A percentile compares a stretch with the other conserved stretches of the same genome.
Evolutionary conservation across 73 alveolate genomes (phyloP).

Genomic region (Tetrahymena thermophila): DNA sequence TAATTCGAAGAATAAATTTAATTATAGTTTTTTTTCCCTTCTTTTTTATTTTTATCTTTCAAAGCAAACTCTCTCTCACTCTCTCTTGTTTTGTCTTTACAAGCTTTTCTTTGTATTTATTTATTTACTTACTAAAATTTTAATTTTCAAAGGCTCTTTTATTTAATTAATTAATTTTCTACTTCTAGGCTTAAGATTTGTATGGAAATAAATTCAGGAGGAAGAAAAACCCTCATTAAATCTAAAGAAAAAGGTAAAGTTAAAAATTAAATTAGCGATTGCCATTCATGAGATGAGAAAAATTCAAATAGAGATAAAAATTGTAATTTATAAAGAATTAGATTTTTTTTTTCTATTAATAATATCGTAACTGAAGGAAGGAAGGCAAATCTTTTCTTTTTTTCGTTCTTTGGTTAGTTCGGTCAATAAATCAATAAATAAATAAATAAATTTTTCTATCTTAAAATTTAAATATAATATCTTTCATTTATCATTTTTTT

Average conservation of each 20-base stretch:
- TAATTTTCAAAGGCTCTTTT: neutral
- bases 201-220: neutral
- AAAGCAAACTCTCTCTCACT: neutral
- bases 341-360: neutral
- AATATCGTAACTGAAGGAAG: neutral
- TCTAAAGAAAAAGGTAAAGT: neutral
- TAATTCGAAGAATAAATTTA: neutral
- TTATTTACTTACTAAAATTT: neutral
- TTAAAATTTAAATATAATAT: neutral
- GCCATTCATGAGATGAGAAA: neutral
- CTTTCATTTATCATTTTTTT: no score
- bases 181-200: neutral
- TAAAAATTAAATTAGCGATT: neutral
- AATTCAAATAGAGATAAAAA: neutral
- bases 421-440: no score
- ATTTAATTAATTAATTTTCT: neutral
- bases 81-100: neutral
- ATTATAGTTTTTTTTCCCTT: neutral
- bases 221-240: neutral
- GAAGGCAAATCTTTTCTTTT: neutral
- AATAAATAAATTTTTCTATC: neutral
- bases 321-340: neutral
- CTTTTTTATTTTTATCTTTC: neutral
- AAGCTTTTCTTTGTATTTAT: neutral
- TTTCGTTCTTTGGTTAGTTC: no score